These are phyloP conservation scores for Pleurozium schreberi DNA, from an alignment of 225 moss, liverwort and hornwort genomes.

Conservation along the genomic window DNA sequence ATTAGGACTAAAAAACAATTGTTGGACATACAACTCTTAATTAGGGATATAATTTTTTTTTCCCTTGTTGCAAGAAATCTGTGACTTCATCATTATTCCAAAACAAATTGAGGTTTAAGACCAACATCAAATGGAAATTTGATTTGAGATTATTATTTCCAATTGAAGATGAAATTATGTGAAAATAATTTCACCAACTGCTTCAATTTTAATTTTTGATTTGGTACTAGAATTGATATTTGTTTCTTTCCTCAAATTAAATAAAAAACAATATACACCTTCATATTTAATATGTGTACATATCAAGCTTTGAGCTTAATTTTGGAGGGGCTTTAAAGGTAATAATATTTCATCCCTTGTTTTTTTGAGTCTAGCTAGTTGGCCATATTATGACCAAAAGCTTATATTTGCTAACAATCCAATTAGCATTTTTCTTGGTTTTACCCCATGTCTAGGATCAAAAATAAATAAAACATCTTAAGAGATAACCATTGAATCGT, in stretches of 20 bases:
- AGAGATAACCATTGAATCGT: too few species aligned
- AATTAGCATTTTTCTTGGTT: too few species aligned
- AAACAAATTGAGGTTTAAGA: neutral
- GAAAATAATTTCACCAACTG: neutral
- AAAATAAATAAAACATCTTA: too few species aligned
- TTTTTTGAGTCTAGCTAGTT: too few species aligned
- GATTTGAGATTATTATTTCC: neutral
- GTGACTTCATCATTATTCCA: neutral
- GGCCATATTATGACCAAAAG: too few species aligned
- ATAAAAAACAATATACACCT: neutral
- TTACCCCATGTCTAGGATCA: too few species aligned
- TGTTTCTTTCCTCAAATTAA: neutral
- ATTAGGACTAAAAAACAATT: neutral
- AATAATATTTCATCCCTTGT: too few species aligned
- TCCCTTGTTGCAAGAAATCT: fast-evolving
- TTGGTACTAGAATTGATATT: neutral
- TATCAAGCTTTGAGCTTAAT: too few species aligned
- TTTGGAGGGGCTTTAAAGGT: too few species aligned
- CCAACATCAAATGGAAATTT: neutral
- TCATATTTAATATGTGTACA: too few species aligned
- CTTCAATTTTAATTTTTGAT: neutral
- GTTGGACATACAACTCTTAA: neutral
- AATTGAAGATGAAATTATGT: neutral
- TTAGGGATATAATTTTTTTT: neutral
- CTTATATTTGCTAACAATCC: too few species aligned